Base-by-base conservation (phyloP, 1,284 basidiomycete genomes). In the Papiliotrema terrestris region DNA sequence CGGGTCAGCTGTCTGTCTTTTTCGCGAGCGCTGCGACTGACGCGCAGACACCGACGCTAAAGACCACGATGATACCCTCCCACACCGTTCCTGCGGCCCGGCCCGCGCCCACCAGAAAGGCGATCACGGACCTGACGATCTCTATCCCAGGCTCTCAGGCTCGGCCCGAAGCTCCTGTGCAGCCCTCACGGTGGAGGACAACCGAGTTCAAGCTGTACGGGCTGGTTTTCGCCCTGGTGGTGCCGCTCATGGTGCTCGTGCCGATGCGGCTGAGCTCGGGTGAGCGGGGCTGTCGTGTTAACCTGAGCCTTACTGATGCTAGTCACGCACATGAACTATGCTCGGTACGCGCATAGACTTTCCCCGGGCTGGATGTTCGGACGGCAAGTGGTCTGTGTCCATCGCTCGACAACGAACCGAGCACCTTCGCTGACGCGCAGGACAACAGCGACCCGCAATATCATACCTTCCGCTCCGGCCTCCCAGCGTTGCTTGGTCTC, bases 381-480 rank as follows among this genome's bases (percentile, higher is more conserved):
- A 1, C 70, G 79, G 23, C 62, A 69, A 53, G 75, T 80, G 2
- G 79, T 79, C 48, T 60, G 78, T 65, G 37, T 17, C 20, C 42
- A 25, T 32, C 35, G 19, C 17, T 38, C 26, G 29, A 32, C 11
- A 5, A 32, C 11, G 29, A 47, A 19, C 42, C 65, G 71, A 46
- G 54, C 76, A 0, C 65, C 22, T 87, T 63, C 78, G 86, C 81
- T 41, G 35, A 49, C 29, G 17, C 23, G 25, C 41, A 91, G 89
- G 91, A 95, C 71, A 89, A 87, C 69, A 91, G 88, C 59, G 91
- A 94, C 67, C 77, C 80, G 0, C 91, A 94, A 78, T 93, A 91
- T 69, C 86, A 87, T 22, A 82, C 84, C 1, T 92, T 95, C 75
- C 83, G 91, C 48, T 80, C 82, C 63, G 90, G 90, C 67, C 70